Base-by-base conservation (phyloP, 108 stramenopile species). In the Mayamaea pseudoterrestris region DNA sequence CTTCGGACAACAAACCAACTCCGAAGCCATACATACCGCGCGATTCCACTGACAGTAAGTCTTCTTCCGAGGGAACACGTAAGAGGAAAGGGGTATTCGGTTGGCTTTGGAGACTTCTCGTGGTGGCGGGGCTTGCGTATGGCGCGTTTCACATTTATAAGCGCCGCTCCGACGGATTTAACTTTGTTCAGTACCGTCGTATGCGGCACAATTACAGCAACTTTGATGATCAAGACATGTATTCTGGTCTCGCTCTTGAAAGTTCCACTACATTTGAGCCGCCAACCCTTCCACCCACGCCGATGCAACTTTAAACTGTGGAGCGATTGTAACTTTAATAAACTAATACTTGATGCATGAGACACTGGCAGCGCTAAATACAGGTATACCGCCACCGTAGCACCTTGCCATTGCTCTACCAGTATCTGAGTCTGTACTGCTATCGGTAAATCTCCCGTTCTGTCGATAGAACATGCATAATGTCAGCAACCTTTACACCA, bases 261-360 rank as follows among this genome's bases (percentile, higher is more conserved):
- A 63, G 67, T 30, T 74, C 76, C 7, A 76, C 73, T 30, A 65
- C 73, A 6, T 90, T 90, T 55, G 78, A 85, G 47, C 88, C 88
- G 3, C 75, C 88, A 8, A 47, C 78, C 0, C 65, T 90, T 30
- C 88, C 88, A 43, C 88, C 88, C 0, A 66, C 78, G 17, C 83
- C 88, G 5, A n/a, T n/a, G n/a, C n/a, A n/a, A n/a, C n/a, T n/a
- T n/a, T n/a, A n/a, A n/a, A n/a, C n/a, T n/a, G n/a, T n/a, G n/a
- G n/a, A n/a, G n/a, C n/a, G n/a, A n/a, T n/a, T n/a, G n/a, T n/a
- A n/a, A n/a, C n/a, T n/a, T n/a, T n/a, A n/a, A n/a, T n/a, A n/a
- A n/a, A n/a, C n/a, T n/a, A n/a, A n/a, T n/a, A n/a, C n/a, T n/a
- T n/a, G n/a, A n/a, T n/a, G n/a, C n/a, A n/a, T n/a, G n/a, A n/a